Percentiles rank a stretch among this genome's conserved stretches.
Conservation (phyloP, 495 filamentous ascomycete species). For the Aspergillus diversus region DNA sequence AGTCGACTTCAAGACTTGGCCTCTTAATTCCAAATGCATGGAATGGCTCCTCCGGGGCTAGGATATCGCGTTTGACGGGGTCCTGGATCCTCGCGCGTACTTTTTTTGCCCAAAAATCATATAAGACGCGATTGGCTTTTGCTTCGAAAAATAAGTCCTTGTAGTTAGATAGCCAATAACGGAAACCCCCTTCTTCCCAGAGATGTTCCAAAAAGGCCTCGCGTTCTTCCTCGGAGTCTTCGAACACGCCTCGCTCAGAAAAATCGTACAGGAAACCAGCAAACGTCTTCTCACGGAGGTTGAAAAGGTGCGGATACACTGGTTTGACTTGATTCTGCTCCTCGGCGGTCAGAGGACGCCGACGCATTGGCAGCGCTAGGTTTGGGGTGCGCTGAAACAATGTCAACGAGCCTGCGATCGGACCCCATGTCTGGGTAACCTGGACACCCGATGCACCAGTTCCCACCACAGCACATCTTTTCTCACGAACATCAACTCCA, state of each 20-base stretch:
- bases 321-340: conserved; percentile 49
- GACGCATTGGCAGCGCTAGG: conserved; percentile 56
- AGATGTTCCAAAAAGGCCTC: conserved; percentile 49
- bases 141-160: conserved; percentile 51
- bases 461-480: conserved; percentile 59
- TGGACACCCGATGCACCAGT: conserved; percentile 65
- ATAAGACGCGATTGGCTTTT: conserved; percentile 53
- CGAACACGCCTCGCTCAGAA: conserved; percentile 42
- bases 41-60: conserved; percentile 57
- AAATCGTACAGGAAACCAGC: conserved; percentile 52
- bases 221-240: conserved; percentile 52
- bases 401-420: conserved; percentile 38
- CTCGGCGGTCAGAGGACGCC: conserved; percentile 40
- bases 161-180: conserved; percentile 54
- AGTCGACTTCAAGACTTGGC: conserved; percentile 56
- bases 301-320: conserved; percentile 50
- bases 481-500: conserved; percentile 49
- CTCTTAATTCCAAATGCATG: conserved; percentile 60
- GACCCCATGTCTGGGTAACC: conserved; percentile 51
- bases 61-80: conserved; percentile 48
- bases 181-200: conserved; percentile 55
- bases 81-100: conserved; percentile 53
- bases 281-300: conserved; percentile 47
- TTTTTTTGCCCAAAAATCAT: conserved; percentile 62
- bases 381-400: conserved; percentile 61